A percentile compares a stretch with the other conserved stretches of the same genome.
Conservation (phyloP, 371 early-diverging fungal genomes). For the Syncephalastrum sp. region DNA sequence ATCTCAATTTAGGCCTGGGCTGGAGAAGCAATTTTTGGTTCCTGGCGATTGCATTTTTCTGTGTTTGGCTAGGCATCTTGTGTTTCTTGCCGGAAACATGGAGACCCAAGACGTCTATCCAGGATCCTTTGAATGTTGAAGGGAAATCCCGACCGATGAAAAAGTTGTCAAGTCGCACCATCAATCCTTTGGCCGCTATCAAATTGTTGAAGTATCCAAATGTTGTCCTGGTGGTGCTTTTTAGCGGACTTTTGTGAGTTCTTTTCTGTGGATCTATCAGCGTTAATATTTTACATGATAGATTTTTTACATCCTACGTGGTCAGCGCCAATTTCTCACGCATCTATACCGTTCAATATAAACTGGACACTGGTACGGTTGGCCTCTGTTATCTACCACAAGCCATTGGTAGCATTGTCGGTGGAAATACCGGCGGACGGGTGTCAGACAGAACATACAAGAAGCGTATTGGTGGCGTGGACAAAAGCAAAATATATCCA, state of each 20-base stretch:
- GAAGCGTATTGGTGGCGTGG: constrained; percentile 17
- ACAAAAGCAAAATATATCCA: constrained; percentile 18
- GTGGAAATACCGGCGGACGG: constrained; percentile 37
- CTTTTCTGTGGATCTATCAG: neutral
- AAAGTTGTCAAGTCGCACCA: neutral
- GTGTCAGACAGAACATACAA: constrained; percentile 33
- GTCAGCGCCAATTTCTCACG: constrained; percentile 24
- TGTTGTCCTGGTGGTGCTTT: constrained; percentile 29
- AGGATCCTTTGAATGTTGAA: neutral
- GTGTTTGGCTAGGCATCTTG: constrained; percentile 30
- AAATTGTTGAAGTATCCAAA: constrained; percentile 27
- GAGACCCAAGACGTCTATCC: neutral
- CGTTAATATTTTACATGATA: neutral
- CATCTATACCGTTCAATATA: constrained; percentile 27
- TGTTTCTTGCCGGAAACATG: constrained; percentile 47
- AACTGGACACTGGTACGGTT: constrained; percentile 21
- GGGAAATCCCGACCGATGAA: neutral
- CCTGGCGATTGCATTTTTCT: constrained; percentile 32
- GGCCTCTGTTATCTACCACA: constrained; percentile 26
- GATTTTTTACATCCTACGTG: constrained; percentile 25
- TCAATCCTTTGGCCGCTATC: constrained; percentile 33
- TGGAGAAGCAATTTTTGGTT: constrained; percentile 49
- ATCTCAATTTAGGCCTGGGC: constrained; percentile 42
- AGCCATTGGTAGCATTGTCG: constrained; percentile 32
- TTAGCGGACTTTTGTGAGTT: constrained; percentile 40